Percentiles rank a stretch among this genome's conserved stretches.
Conservation (phyloP, 768 basidiomycete species). For the Mycena rosella region DNA sequence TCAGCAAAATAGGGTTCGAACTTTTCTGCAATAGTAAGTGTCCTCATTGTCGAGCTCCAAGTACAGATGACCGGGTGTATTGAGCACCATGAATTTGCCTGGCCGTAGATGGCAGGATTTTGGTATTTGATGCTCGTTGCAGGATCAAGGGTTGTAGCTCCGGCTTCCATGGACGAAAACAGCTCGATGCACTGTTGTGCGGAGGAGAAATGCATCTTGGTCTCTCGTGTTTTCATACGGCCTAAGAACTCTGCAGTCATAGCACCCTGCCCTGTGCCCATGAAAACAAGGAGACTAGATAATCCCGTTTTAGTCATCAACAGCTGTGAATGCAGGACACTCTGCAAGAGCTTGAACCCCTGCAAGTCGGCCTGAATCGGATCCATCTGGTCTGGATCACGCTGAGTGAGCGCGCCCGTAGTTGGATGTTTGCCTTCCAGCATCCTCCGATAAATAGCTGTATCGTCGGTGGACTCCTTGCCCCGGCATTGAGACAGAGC, state of each 20-base stretch:
- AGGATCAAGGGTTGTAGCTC: neutral
- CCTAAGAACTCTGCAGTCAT: neutral
- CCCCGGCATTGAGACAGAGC: neutral
- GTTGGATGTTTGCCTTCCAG: conserved; percentile 12
- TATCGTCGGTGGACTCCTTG: neutral
- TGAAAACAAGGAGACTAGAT: conserved; percentile 19
- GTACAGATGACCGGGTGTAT: neutral
- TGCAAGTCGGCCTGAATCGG: conserved; percentile 9
- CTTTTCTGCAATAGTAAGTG: conserved; percentile 14
- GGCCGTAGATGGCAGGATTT: conserved; percentile 18
- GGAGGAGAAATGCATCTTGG: conserved; percentile 3
- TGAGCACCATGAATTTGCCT: conserved; percentile 7
- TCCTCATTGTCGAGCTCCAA: neutral
- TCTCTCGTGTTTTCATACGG: neutral
- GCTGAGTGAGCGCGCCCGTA: neutral
- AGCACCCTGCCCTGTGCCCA: conserved; percentile 16
- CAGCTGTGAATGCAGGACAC: neutral
- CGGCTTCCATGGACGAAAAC: neutral
- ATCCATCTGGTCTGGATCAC: conserved; percentile 25
- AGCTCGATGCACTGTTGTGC: neutral
- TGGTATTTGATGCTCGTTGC: neutral
- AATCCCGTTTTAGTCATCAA: neutral
- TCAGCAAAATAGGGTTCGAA: conserved; percentile 7
- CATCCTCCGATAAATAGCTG: conserved; percentile 1
- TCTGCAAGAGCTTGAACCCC: neutral